Evolutionary conservation across 2,329 filamentous ascomycete species (phyloP).

Genomic region (Tolypocladium amazonense): DNA sequence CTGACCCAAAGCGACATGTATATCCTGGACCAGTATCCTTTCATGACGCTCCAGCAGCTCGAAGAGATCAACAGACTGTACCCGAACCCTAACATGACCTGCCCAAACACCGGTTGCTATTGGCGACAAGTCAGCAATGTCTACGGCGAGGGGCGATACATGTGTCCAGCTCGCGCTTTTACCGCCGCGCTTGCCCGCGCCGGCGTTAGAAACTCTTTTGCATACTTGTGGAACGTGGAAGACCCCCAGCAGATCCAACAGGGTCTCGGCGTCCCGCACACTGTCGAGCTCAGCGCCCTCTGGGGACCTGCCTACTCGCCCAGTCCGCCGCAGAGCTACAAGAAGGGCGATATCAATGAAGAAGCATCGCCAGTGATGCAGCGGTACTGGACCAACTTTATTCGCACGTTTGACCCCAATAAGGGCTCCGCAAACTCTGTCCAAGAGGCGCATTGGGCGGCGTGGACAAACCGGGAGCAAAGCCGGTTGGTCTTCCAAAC

Average conservation of each 20-base stretch:
- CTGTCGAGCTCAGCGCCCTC: slow-evolving; percentile 54
- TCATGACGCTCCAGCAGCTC: slow-evolving; percentile 19
- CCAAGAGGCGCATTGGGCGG: slow-evolving; percentile 27
- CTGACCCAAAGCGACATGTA: slow-evolving; percentile 20
- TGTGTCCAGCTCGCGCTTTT: slow-evolving; percentile 22
- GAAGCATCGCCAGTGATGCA: slow-evolving; percentile 51
- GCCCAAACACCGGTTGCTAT: slow-evolving; percentile 20
- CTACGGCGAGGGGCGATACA: slow-evolving; percentile 24
- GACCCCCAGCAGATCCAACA: slow-evolving; percentile 40
- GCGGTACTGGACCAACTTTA: slow-evolving; percentile 66
- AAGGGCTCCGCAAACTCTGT: slow-evolving; percentile 11
- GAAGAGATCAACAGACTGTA: slow-evolving; percentile 22
- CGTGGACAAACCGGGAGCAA: slow-evolving; percentile 19
- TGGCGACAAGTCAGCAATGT: slow-evolving; percentile 25
- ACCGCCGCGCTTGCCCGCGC: slow-evolving; percentile 16
- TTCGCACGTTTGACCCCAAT: slow-evolving; percentile 57
- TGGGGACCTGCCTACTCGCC: slow-evolving; percentile 50
- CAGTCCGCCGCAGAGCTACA: slow-evolving; percentile 46
- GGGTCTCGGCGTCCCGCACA: slow-evolving; percentile 57
- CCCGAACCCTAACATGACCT: slow-evolving; percentile 22
- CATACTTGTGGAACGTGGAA: slow-evolving; percentile 60
- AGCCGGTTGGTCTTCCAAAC: slow-evolving; percentile 29
- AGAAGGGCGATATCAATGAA: slow-evolving; percentile 38
- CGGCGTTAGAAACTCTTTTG: slow-evolving; percentile 40
- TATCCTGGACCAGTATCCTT: slow-evolving; percentile 23